These are phyloP conservation scores for Aethionema arabicum DNA, from an alignment of 345 rosid genomes.

Conservation along the genomic window DNA sequence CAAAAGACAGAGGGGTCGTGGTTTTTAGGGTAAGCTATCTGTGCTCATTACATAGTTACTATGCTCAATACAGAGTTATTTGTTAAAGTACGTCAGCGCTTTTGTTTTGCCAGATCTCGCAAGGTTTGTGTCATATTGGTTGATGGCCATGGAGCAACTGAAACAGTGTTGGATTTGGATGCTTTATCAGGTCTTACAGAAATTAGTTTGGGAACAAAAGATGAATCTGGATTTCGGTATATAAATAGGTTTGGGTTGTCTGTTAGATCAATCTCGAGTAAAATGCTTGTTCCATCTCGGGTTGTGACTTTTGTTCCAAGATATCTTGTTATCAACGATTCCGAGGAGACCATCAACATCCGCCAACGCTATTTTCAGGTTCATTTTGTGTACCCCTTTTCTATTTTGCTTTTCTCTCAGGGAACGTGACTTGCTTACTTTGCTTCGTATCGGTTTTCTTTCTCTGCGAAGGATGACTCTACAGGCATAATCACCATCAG, in stretches of 20 bases:
- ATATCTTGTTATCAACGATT: constrained; percentile 65
- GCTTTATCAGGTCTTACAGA: constrained; percentile 87
- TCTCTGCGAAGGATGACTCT: constrained; percentile 57
- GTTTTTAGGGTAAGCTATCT: constrained; percentile 60
- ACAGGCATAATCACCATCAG: constrained; percentile 49
- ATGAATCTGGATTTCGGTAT: constrained; percentile 52
- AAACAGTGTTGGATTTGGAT: constrained; percentile 71
- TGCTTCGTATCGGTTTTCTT: constrained; percentile 22
- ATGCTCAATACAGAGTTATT: constrained; percentile 3
- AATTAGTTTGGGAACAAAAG: constrained; percentile 58
- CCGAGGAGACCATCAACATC: constrained; percentile 60
- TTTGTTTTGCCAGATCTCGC: constrained; percentile 54
- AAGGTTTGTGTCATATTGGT: constrained; percentile 56
- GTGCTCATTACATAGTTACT: constrained; percentile 22
- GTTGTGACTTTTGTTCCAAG: constrained; percentile 70
- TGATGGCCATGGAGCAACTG: constrained; percentile 48
- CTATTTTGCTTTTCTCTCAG: constrained; percentile 14
- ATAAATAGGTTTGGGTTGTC: constrained; percentile 75
- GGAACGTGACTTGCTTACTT: constrained; percentile 28
- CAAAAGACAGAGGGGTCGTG: constrained; percentile 68
- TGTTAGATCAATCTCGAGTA: constrained; percentile 51
- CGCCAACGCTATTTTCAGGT: constrained; percentile 88
- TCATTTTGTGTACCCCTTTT: constrained; percentile 24
- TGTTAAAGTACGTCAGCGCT: constrained; percentile 22
- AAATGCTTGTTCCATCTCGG: constrained; percentile 57